Percentiles rank a stretch among this genome's conserved stretches.
Conservation (phyloP, 345 rosid genomes). For the Moricandia moricandioides region DNA sequence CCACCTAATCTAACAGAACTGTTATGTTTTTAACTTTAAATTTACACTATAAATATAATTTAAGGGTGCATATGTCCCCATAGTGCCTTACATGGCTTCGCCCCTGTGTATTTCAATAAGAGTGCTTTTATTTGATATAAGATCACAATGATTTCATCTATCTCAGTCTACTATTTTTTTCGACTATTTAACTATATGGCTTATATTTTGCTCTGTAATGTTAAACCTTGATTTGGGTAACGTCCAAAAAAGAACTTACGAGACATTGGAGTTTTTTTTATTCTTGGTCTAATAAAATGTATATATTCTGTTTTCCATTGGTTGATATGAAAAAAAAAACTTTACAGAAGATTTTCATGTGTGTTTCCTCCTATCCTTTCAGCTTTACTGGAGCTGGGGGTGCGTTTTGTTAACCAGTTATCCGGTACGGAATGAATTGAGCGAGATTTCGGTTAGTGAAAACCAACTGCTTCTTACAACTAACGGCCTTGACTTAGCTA, state of each 20-base stretch:
- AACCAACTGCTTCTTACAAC: background rate
- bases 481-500: background rate
- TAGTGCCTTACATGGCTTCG: too few species aligned
- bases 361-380: background rate
- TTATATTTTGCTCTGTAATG: background rate
- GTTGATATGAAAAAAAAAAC: background rate
- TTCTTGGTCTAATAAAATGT: background rate
- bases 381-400: background rate
- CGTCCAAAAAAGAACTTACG: background rate
- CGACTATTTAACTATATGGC: slow-evolving; percentile 5
- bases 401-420: background rate
- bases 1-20: too few species aligned
- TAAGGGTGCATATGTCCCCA: too few species aligned
- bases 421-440: background rate
- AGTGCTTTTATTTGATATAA: background rate
- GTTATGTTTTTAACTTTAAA: too few species aligned
- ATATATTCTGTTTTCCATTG: background rate
- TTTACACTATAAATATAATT: too few species aligned
- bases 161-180: background rate
- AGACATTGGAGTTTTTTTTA: background rate
- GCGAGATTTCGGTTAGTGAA: background rate
- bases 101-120: background rate
- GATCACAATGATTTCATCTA: background rate
- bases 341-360: background rate
- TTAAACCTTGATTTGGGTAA: background rate